Base-by-base conservation (phyloP, 2,329 filamentous ascomycete species). In the Cordyceps tenuipes region DNA sequence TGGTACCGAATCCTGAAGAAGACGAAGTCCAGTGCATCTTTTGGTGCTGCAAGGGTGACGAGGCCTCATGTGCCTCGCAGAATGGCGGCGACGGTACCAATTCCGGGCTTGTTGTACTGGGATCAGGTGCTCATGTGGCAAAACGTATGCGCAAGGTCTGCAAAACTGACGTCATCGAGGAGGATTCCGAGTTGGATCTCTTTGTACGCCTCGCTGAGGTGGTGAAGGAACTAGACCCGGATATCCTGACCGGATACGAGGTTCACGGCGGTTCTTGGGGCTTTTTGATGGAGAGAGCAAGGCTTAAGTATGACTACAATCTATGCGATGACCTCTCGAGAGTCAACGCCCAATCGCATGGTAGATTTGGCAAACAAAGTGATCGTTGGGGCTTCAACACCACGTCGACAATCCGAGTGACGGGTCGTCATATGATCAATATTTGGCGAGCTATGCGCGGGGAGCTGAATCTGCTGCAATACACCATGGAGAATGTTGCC, bases 181-280 rank as follows among this genome's bases (percentile, higher is more conserved):
- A 97, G 72, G 73, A 80, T 10, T 87, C 88, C 0, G 94, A 99
- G 71, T 79, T 96, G 3, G 91, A 96, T 64, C 72, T 97, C 34
- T 84, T 99, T 70, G 88, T 89, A 48, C 83, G 85, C n/a, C 83
- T 97, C 72, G 86, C 96, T 17, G 88, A 94, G 65, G 86, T 96
- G 67, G 93, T 99, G 21, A 85, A 91, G 43, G 77, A 78, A 3
- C 82, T 89, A 66, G 94, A 99, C 70, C 94, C 94, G 0, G 94
- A 99, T 68, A 89, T 99, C 31, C 77, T 99, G 47, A 94, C 92
- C 0, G 94, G 94, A 0, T 99, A 94, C 67, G 94, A 99, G 72
- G 91, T 97, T 0, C 91, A 97, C 68, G 90, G 91, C 57, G 82
- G 85, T 61, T 97, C 92, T 0, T 99, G 94, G 94, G 94, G 95